Percentiles rank a stretch among this genome's conserved stretches.
These are phyloP conservation scores for Pelargonium nanum DNA, from an alignment of 345 rosid species.

Conservation along the genomic window DNA sequence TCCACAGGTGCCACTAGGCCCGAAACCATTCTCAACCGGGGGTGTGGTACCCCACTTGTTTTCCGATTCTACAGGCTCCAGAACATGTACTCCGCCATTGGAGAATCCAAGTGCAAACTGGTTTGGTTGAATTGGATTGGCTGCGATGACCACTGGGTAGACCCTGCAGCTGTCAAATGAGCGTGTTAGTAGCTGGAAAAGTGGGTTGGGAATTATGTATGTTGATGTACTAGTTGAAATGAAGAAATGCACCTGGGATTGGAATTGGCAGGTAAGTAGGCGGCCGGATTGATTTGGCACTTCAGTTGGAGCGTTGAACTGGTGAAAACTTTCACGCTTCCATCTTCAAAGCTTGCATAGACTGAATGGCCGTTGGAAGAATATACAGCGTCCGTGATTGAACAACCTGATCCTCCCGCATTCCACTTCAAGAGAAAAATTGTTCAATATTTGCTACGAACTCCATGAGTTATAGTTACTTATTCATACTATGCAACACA, in stretches of 20 bases:
- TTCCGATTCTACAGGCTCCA: conserved; percentile 23
- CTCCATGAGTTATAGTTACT: neutral
- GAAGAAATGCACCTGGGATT: neutral
- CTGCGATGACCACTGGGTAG: conserved; percentile 21
- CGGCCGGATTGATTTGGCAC: conserved; percentile 14
- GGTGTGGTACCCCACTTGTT: conserved; percentile 12
- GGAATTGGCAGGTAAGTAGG: conserved; percentile 17
- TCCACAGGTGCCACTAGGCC: too few relatives aligned
- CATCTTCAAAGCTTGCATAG: conserved; percentile 29
- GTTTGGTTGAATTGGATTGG: conserved; percentile 30
- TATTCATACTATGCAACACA: neutral
- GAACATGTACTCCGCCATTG: conserved; percentile 24
- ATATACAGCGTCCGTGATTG: conserved; percentile 31
- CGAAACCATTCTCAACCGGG: neutral
- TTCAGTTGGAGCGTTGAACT: conserved; percentile 17
- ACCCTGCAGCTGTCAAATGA: conserved; percentile 14
- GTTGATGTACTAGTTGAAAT: neutral
- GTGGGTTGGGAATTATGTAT: too few relatives aligned
- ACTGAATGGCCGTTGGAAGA: conserved; percentile 31
- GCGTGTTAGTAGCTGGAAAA: too few relatives aligned
- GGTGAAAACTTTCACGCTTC: conserved; percentile 25
- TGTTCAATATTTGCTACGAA: neutral
- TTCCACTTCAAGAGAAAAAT: conserved; percentile 21
- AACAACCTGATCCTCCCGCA: conserved; percentile 6
- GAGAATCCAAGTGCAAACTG: conserved; percentile 34